These are phyloP conservation scores for Plasmodium coatneyi DNA, from an alignment of 169 alveolate genomes.

Conservation along the genomic window DNA sequence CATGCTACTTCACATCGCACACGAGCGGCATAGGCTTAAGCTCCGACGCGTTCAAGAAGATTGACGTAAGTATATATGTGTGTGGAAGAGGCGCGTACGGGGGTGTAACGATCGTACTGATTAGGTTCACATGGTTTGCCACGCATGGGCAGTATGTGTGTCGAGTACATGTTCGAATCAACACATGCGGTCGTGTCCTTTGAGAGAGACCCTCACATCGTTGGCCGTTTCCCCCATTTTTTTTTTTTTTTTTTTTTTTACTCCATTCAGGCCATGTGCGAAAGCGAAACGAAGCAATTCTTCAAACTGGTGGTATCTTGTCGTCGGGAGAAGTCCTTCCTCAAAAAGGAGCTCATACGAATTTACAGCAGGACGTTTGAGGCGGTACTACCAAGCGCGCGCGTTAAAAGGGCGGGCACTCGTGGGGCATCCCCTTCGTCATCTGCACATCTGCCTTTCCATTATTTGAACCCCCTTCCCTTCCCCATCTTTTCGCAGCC, in stretches of 20 bases:
- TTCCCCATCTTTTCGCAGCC: conserved; percentile 24
- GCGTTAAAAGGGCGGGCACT: not conserved
- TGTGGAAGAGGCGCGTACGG: not conserved
- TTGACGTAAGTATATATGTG: conserved; percentile 9
- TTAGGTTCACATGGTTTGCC: not conserved
- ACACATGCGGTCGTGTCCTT: not conserved
- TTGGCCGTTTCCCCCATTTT: not conserved
- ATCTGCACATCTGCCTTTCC: not conserved
- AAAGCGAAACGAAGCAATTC: not conserved
- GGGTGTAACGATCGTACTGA: not conserved
- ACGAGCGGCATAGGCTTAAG: conserved; percentile 47
- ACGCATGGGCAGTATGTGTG: not conserved
- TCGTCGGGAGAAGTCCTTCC: conserved; percentile 33
- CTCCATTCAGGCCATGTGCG: conserved; percentile 21
- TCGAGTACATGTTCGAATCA: not conserved
- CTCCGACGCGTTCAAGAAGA: conserved; percentile 55
- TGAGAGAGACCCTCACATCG: not conserved
- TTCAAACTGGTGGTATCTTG: conserved; percentile 60
- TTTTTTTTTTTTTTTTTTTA: conserved; percentile 9
- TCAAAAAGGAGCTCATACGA: conserved; percentile 35
- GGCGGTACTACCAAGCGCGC: conserved; percentile 4
- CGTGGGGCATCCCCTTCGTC: not conserved
- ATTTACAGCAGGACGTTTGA: conserved; percentile 32
- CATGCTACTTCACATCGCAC: conserved; percentile 43
- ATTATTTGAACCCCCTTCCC: not conserved